phyloP scores from a whole-genome alignment of 2,329 filamentous ascomycete genomes.

The Lasiodiplodia gonubiensis region DNA sequence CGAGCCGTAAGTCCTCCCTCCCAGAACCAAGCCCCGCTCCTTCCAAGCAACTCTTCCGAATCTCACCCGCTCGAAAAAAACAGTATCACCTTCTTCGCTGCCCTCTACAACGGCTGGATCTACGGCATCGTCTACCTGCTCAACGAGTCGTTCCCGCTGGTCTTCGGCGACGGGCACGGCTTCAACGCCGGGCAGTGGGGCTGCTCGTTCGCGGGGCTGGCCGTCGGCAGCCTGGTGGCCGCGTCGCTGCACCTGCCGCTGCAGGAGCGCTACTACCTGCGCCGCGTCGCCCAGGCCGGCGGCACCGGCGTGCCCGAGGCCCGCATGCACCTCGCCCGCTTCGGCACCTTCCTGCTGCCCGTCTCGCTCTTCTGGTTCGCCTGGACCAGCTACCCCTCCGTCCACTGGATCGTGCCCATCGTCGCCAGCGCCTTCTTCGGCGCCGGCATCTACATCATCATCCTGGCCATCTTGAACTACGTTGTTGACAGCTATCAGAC shows the following conservation, averaged over 20 bases:
- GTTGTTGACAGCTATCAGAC: slow-evolving; percentile 33
- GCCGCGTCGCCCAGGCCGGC: slow-evolving; percentile 31
- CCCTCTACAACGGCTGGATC: slow-evolving; percentile 32
- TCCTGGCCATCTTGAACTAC: slow-evolving; percentile 35
- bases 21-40: too few species aligned
- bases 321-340: slow-evolving; percentile 33
- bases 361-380: slow-evolving; percentile 39
- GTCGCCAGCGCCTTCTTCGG: slow-evolving; percentile 33
- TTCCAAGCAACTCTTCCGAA: neutral
- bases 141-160: slow-evolving; percentile 33
- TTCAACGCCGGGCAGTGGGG: slow-evolving; percentile 34
- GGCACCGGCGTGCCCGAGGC: slow-evolving; percentile 38
- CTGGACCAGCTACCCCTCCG: slow-evolving; percentile 28
- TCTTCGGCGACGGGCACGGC: slow-evolving; percentile 31
- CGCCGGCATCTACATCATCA: slow-evolving; percentile 34
- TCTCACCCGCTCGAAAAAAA: neutral
- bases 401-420: slow-evolving; percentile 33
- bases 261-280: slow-evolving; percentile 34
- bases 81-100: slow-evolving; percentile 30
- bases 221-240: slow-evolving; percentile 34
- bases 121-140: slow-evolving; percentile 34
- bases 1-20: slow-evolving; percentile 26
- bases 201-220: slow-evolving; percentile 35
- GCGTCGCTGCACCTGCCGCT: slow-evolving; percentile 29
- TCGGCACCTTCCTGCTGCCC: slow-evolving; percentile 32